Evolutionary conservation across 2,329 filamentous ascomycete genomes (phyloP), one percentile per base, ranked within the genome.

Genomic region (Aspergillus pseudoterreus): DNA sequence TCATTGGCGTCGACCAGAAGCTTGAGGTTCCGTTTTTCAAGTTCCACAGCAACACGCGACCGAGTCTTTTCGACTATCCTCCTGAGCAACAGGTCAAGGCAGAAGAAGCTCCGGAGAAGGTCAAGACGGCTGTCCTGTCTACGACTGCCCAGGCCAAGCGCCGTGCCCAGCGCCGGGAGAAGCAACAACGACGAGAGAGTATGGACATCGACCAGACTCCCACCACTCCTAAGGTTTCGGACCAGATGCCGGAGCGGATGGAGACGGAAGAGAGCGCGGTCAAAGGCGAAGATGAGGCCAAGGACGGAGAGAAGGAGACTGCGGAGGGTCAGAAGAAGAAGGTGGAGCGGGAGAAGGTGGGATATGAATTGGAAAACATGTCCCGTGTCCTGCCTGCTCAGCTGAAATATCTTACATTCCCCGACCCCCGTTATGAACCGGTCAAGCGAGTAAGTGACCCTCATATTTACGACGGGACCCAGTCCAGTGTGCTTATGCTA

Each of bases 141-240:
- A 99, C 95, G 4, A 99, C 94, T 2, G 92, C 92, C 1, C 94
- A 97, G 72, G 94, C 95, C 57, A 96, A 95, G 78, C 88, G 95
- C 63, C 85, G 94, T 63, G 92, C 92, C 2, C 88, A 95, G 71
- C 91, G 90, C 74, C 96, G 96, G 74, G 94, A 96, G 75, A 87
- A 88, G 57, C 89, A 94, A 35, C 88, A 91, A 65, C 83, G 90
- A 55, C 82, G 88, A 11, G 92, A 96, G 74, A 95, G 90, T 75
- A 97, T 99, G 92, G 92, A 97, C 58, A 81, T 96, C 45, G 92
- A 97, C 65, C 81, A 86, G 45, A 84, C 86, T 0, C 87, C 89
- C 2, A 85, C 86, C 1, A 88, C 88, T 4, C 84, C 87, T 17
- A 90, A 88, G 73, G 76, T 82, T 1, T 74, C 75, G 6, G 76